Evolutionary conservation across 331 rosid species (phyloP).

Genomic region (Malus hybrid): DNA sequence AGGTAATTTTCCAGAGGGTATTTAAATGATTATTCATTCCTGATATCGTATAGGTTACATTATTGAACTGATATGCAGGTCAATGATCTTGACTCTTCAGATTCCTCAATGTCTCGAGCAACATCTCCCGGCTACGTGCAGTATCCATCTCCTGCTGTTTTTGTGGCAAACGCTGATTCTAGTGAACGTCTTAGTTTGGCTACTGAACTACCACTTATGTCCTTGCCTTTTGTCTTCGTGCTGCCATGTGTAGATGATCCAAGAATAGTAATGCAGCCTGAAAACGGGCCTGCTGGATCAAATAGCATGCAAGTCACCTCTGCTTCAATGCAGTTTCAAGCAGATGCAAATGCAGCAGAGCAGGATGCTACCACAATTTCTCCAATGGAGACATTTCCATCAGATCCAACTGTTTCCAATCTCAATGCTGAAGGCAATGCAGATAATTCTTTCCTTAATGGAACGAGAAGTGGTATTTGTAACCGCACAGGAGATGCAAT

Average conservation of each 20-base stretch:
- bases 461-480: constrained; percentile 24
- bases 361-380: constrained; percentile 16
- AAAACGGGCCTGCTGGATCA: constrained; percentile 25
- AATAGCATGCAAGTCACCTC: constrained; percentile 31
- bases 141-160: constrained; percentile 61
- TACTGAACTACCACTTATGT: constrained; percentile 30
- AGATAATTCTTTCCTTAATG: constrained; percentile 25
- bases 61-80: constrained; percentile 58
- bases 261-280: constrained; percentile 28
- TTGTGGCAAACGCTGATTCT: constrained; percentile 41
- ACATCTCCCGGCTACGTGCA: constrained; percentile 42
- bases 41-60: constrained; percentile 20
- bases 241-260: constrained; percentile 34
- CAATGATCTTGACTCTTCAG: constrained; percentile 69
- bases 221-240: constrained; percentile 35
- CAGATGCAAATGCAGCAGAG: constrained; percentile 28
- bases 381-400: constrained; percentile 23
- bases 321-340: constrained; percentile 23
- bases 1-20: constrained; percentile 35
- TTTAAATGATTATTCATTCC: constrained; percentile 13
- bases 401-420: constrained; percentile 31
- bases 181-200: constrained; percentile 32
- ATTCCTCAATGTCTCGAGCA: constrained; percentile 54
- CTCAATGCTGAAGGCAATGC: constrained; percentile 19
- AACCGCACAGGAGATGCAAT: constrained; percentile 37